Conservation (phyloP, 108 stramenopile genomes). For the Skeletonema marinoi region DNA sequence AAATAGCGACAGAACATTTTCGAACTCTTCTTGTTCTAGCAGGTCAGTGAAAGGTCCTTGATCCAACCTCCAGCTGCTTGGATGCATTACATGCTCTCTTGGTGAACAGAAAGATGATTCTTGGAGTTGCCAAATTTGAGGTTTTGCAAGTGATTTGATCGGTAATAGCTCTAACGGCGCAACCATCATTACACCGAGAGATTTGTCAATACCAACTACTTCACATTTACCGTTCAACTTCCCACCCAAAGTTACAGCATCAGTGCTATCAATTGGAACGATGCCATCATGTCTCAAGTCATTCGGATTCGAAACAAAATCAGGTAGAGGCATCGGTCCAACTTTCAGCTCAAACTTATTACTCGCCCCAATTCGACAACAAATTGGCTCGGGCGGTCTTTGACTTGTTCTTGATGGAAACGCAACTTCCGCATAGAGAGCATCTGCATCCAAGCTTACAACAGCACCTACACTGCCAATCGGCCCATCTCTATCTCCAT, state of each 20-base stretch:
- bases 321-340: constrained; percentile 17
- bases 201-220: constrained; percentile 34
- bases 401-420: constrained; percentile 12
- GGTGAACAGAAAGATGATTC: constrained; percentile 18
- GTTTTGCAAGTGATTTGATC: background rate
- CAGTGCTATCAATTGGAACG: background rate
- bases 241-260: constrained; percentile 15
- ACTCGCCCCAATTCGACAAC: constrained; percentile 40
- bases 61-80: constrained; percentile 27
- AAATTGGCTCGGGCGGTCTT: constrained; percentile 17
- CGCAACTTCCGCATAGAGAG: constrained; percentile 33
- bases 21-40: constrained; percentile 11
- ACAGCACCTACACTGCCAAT: constrained; percentile 41
- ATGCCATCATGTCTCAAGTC: constrained; percentile 20
- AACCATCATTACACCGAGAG: constrained; percentile 20
- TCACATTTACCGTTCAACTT: constrained; percentile 25
- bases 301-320: constrained; percentile 17
- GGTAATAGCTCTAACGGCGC: constrained; percentile 18
- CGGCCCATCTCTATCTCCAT: constrained; percentile 42
- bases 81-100: constrained; percentile 6
- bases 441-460: constrained; percentile 43
- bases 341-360: constrained; percentile 42
- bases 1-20: constrained; percentile 21
- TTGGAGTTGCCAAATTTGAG: constrained; percentile 15
- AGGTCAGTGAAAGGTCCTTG: constrained; percentile 10